Conservation (phyloP, 306 rosid species). For the Fagus sylvatica region DNA sequence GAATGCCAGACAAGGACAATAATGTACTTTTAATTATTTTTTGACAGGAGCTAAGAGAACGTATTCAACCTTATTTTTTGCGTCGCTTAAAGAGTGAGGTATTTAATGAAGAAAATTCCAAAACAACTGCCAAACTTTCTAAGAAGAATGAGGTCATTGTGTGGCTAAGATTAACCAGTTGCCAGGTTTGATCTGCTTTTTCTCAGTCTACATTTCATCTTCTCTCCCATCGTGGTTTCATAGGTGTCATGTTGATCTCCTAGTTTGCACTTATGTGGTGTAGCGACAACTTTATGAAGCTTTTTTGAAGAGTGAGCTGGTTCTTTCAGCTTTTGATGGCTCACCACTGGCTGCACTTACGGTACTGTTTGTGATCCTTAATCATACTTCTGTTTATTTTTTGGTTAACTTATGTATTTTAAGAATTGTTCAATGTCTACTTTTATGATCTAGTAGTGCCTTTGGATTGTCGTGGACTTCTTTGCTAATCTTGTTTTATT, state of each 20-base stretch:
- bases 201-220: slow-evolving; percentile 7
- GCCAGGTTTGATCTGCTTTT: slow-evolving; percentile 60
- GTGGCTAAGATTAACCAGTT: slow-evolving; percentile 73
- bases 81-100: slow-evolving; percentile 85
- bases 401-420: not conserved
- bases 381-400: slow-evolving; percentile 9
- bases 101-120: slow-evolving; percentile 60
- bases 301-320: slow-evolving; percentile 76
- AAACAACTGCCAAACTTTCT: slow-evolving; percentile 63
- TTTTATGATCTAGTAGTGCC: not conserved
- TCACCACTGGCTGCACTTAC: slow-evolving; percentile 90
- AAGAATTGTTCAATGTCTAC: no score
- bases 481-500: not conserved
- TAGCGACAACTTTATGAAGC: slow-evolving; percentile 84
- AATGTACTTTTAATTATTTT: not conserved
- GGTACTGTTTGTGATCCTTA: slow-evolving; percentile 40
- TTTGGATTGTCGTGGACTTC: not conserved
- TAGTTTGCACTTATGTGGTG: slow-evolving; percentile 26
- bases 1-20: not conserved
- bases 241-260: not conserved
- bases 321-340: slow-evolving; percentile 91
- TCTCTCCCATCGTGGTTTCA: not conserved
- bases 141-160: slow-evolving; percentile 80
- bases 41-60: slow-evolving; percentile 72
- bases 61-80: slow-evolving; percentile 80